Evolutionary conservation across 2,329 filamentous ascomycete species (phyloP), one percentile per base, ranked within the genome.

Genomic region (Aspergillus udagawae): DNA sequence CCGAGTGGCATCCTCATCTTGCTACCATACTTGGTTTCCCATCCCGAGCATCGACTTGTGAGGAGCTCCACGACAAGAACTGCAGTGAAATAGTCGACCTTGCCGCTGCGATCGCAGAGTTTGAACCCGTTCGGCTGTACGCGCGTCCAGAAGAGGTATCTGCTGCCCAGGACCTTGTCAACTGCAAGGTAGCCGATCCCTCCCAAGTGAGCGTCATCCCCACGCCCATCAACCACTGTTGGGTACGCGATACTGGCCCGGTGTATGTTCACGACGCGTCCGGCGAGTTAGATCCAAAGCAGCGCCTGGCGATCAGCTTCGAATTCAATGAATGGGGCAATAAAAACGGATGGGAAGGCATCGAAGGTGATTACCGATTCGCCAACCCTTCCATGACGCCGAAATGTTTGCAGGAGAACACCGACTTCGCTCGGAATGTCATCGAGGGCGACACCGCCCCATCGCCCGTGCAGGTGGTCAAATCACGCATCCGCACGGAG

Each of bases 51-150:
- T 59, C 62, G 9, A 53, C 59, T 49, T 58, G 27, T 49, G 51
- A 23, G 25, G 55, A 48, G 54, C 56, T 49, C 27, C 56, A 23
- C 45, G 50, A 58, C 21, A 47, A 52, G 14, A 41, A 55, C 9
- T 64, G 62, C 32, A 44, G 44, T 3, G 63, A 65, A 25, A 54
- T 66, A 20, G 49, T 54, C 14, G 49, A 60, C 14, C 56, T 67
- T 28, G 65, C 62, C 1, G 55, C 58, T 8, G 41, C 57, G 0
- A 65, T 67, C 25, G 49, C 65, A 0, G 56, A 51, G 1, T 68
- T 69, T 25, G 67, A 69, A 35, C 64, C 61, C 0, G 64, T 70
- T 14, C 61, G 58, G 8, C 49, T 69, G 27, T 63, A 65, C 45
- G 50, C 58, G 9, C 56, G 61, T 2, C 61, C 60, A 17, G 63